Conservation (phyloP, 2,329 filamentous ascomycete species). For the Aureobasidium sp. region DNA sequence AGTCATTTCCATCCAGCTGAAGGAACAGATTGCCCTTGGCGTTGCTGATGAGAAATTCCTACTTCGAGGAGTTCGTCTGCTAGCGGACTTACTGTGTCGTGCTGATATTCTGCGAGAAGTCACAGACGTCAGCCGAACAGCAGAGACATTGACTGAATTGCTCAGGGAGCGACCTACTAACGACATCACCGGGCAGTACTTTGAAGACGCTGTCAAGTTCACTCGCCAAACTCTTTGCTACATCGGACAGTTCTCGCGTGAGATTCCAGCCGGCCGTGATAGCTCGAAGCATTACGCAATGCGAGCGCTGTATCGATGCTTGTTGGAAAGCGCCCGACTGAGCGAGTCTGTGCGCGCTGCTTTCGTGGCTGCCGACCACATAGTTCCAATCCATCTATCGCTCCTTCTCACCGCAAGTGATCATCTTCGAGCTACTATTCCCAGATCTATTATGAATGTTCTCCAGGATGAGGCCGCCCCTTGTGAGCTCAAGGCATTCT, state of each 20-base stretch:
- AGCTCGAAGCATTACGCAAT: neutral
- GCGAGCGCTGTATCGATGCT: neutral
- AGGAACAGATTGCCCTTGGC: conserved; percentile 25
- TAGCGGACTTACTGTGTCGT: conserved; percentile 21
- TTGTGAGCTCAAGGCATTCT: conserved; percentile 17
- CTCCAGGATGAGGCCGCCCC: neutral
- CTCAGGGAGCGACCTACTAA: conserved; percentile 21
- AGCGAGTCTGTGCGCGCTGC: conserved; percentile 25
- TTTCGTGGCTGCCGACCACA: conserved; percentile 33
- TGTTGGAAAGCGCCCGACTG: conserved; percentile 17
- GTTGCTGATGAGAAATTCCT: conserved; percentile 26
- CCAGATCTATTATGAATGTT: neutral
- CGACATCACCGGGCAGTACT: conserved; percentile 18
- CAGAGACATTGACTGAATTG: conserved; percentile 20
- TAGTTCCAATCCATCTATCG: conserved; percentile 32
- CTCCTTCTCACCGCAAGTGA: conserved; percentile 20
- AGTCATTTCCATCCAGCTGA: conserved; percentile 57
- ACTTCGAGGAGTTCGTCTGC: conserved; percentile 22
- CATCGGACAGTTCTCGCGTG: neutral
- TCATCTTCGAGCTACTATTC: neutral
- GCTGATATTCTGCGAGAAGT: neutral
- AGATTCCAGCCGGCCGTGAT: neutral
- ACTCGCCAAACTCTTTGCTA: neutral
- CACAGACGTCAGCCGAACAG: neutral
- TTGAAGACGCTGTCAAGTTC: conserved; percentile 21